A percentile compares a stretch with the other conserved stretches of the same genome.
Conservation (phyloP, 805 yeast genomes). For the Candida argentea region DNA sequence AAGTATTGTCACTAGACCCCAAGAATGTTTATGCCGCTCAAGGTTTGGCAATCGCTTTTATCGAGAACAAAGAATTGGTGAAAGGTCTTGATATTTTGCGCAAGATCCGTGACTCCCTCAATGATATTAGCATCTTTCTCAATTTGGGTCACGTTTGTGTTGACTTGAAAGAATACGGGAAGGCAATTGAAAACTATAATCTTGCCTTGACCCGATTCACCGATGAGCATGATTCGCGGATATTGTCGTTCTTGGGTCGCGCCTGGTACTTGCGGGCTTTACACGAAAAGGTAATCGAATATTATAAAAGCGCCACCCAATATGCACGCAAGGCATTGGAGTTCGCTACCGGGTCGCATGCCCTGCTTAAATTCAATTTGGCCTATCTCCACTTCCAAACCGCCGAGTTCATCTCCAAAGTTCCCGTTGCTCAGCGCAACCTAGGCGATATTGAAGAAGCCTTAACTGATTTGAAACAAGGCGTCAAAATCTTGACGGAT, state of each 20-base stretch:
- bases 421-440: conserved; percentile 46
- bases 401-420: conserved; percentile 70
- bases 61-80: conserved; percentile 67
- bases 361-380: conserved; percentile 58
- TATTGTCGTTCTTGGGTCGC: conserved; percentile 67
- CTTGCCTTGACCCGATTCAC: conserved; percentile 62
- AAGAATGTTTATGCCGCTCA: conserved; percentile 93
- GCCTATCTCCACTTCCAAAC: conserved; percentile 80
- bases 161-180: conserved; percentile 72
- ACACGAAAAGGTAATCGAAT: conserved; percentile 53
- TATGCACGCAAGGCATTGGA: conserved; percentile 50
- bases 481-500: conserved; percentile 47
- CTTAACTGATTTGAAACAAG: conserved; percentile 47
- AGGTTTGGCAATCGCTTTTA: conserved; percentile 88
- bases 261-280: conserved; percentile 81
- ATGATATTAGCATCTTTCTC: conserved; percentile 72
- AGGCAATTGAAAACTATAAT: conserved; percentile 85
- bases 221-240: conserved; percentile 52
- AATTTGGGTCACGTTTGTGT: conserved; percentile 82
- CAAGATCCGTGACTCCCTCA: conserved; percentile 81
- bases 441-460: conserved; percentile 52
- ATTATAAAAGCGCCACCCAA: conserved; percentile 51
- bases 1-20: conserved; percentile 77
- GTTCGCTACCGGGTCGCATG: conserved; percentile 14
- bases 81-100: conserved; percentile 80